Percentiles rank a stretch among this genome's conserved stretches.
These are phyloP conservation scores for Alternaria gaisen DNA, from an alignment of 2,329 filamentous ascomycete species.

Conservation along the genomic window DNA sequence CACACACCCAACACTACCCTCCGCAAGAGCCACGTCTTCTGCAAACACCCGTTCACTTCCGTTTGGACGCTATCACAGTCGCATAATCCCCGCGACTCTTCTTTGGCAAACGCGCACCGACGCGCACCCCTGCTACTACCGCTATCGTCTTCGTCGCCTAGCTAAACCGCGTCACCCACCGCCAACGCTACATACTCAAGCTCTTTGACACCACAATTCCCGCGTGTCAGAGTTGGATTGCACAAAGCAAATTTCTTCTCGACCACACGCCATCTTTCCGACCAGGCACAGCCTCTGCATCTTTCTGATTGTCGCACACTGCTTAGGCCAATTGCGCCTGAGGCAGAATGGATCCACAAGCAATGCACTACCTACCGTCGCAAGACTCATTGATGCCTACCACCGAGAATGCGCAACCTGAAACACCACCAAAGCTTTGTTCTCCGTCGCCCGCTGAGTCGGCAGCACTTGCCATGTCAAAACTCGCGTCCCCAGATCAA, in stretches of 20 bases:
- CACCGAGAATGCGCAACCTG: constrained; percentile 40
- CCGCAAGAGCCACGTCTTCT: constrained; percentile 5
- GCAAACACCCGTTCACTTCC: constrained; percentile 5
- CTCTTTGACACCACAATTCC: constrained; percentile 3
- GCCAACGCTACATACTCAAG: constrained; percentile 3
- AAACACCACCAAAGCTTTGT: constrained; percentile 37
- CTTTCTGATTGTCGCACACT: constrained; percentile 39
- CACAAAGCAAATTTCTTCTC: constrained; percentile 13
- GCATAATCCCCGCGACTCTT: constrained; percentile 25
- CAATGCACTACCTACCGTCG: constrained; percentile 34
- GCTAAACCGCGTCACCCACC: constrained; percentile 14
- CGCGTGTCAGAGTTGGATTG: constrained; percentile 18
- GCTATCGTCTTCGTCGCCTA: constrained; percentile 18
- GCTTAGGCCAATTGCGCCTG: constrained; percentile 28
- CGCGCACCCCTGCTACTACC: constrained; percentile 29
- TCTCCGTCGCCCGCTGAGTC: constrained; percentile 34
- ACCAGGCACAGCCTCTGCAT: constrained; percentile 12
- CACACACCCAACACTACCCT: constrained; percentile 9
- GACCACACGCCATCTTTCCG: constrained; percentile 3
- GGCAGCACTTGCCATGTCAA: constrained; percentile 26
- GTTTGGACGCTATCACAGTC: constrained; percentile 10
- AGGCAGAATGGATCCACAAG: constrained; percentile 44
- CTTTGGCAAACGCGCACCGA: constrained; percentile 27
- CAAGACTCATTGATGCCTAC: constrained; percentile 45
- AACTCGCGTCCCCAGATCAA: constrained; percentile 35